Evolutionary conservation across 495 filamentous ascomycete genomes (phyloP), one percentile per base, ranked within the genome.

Genomic region (Durotheca rogersii): DNA sequence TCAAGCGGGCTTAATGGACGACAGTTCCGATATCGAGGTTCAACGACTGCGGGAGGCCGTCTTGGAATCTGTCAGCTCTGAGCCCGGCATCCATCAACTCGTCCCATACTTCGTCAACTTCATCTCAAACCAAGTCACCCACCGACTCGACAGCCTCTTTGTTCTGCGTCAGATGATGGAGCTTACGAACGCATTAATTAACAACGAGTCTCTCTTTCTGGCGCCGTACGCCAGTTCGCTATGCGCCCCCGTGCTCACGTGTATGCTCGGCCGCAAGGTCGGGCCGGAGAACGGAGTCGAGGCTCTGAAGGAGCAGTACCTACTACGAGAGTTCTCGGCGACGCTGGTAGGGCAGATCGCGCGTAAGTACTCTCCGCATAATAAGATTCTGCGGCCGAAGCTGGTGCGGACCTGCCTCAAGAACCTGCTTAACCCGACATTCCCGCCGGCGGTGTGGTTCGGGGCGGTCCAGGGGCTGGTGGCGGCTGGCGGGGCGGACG

Each of bases 41-140:
- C 66, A 73, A 10, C 60, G 72, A 3, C 83, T 95, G 60, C 87
- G 91, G n/a, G 76, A 81, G 6, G 92, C 94, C 0, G 94, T 87
- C 0, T 76, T 95, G 11, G 84, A 85, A 19, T 90, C 86, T 31
- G 77, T 97, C 12, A 77, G 83, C 5, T 82, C 87, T 47, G 93
- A 98, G 56, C 89, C 93, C 0, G 90, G 92, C 39, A 77, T 97
- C 5, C 94, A 97, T 62, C 93, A 98, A 68, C 80, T 98, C 12
- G 80, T 95, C 9, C 91, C 93, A 1, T 98, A 98, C 68, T 96
- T 97, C 58, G 82, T 95, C 30, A 87, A 93, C 60, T 97, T 95
- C 69, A 87, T 95, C 55, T 80, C 88, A 1, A 89, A 95, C 64
- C 94, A 95, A 68, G 89, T 97, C 38, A 96, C 93, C 0, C 93